Base-by-base conservation (phyloP, 495 filamentous ascomycete species). In the Astrothelium macrocarpum region DNA sequence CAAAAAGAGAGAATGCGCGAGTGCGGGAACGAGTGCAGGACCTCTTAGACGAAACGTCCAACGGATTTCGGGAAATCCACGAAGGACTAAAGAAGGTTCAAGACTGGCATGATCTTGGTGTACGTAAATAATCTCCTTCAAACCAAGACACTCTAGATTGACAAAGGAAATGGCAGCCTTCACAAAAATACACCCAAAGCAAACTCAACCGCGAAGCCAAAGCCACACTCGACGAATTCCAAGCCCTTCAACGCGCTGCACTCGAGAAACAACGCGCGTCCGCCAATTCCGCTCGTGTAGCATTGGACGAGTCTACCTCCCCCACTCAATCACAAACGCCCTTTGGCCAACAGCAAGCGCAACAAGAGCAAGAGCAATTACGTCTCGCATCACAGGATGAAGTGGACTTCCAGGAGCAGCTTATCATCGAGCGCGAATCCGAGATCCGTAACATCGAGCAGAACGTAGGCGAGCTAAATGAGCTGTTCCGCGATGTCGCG, bases 391-490 rank as follows among this genome's bases (percentile, higher is more conserved):
- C 91, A 39, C 94, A 99, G 72, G 87, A 90, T 71, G 94, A 99
- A 70, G 94, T 99, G 59, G 91, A 97, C 70, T 99, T 97, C 78
- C 95, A 99, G 71, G 95, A 97, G 65, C 85, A 87, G 12, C 78
- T 99, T 36, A 97, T 99, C 72, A 84, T 93, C 65, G 92, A 97
- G 80, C 90, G 94, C 20, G 94, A 99, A 73, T 82, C 87, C 25
- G 94, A 97, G 79, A 99, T 99, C 68, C 86, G 92, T 32, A 90
- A 94, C 70, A 97, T 99, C 70, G 94, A 99, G 76, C 91, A 96
- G 71, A 89, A 87, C 64, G 93, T 98, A 12, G 88, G 89, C 61
- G 94, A 98, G 71, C 78, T 98, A 62, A 97, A 97, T 69, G 94
- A 97, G 73, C 80, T 98, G 32, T 98, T 97, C 80, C 82, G 91